phyloP scores from a whole-genome alignment of 73 alveolate genomes.

The Tetrahymena borealis region DNA sequence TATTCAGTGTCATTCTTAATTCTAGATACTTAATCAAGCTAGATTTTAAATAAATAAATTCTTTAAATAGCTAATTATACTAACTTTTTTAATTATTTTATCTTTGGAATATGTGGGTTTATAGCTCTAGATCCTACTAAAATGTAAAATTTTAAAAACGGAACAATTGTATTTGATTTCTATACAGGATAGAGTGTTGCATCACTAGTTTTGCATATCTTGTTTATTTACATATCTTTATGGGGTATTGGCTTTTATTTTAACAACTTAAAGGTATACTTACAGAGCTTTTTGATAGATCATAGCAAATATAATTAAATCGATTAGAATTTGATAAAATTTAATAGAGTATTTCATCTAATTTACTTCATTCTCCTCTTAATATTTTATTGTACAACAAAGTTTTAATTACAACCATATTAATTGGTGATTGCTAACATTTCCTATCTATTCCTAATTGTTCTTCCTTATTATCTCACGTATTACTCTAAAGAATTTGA shows the following conservation, averaged over 20 bases:
- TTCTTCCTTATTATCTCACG: not conserved
- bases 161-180: not conserved
- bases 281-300: no score
- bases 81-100: not conserved
- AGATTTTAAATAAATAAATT: not conserved
- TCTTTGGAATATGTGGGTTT: not conserved
- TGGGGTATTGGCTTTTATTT: no score
- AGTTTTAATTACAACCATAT: not conserved
- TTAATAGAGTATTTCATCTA: not conserved
- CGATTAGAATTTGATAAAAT: not conserved
- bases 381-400: not conserved
- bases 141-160: not conserved
- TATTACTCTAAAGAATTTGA: not conserved
- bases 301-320: no score
- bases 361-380: not conserved
- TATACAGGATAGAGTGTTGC: not conserved
- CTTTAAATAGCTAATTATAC: not conserved
- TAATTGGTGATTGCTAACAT: not conserved
- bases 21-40: not conserved
- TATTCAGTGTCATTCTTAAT: not conserved
- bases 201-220: not conserved
- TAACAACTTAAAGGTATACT: no score
- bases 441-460: not conserved
- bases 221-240: no score
- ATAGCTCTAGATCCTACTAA: not conserved